Percentiles rank a stretch among this genome's conserved stretches.
phyloP scores from a whole-genome alignment of 306 rosid genomes.

The Cicer yamashitae region DNA sequence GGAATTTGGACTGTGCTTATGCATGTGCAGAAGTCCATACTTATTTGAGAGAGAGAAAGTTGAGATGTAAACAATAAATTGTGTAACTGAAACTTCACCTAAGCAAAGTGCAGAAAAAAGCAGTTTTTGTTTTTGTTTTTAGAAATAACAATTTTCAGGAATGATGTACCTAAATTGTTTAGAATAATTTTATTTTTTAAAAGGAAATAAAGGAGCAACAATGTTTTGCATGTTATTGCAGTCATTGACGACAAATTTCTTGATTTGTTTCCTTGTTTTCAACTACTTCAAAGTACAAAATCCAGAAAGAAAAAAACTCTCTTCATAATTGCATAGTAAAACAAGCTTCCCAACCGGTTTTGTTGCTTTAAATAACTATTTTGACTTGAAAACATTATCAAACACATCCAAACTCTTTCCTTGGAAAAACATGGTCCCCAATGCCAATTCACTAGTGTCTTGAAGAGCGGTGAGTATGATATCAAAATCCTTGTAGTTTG shows the following conservation, averaged over 20 bases:
- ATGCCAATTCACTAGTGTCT: conserved; percentile 8
- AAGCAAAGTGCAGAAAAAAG: conserved; percentile 10
- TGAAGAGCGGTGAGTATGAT: neutral
- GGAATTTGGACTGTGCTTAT: conserved; percentile 20
- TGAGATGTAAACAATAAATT: conserved; percentile 9
- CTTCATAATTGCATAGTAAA: conserved; percentile 17
- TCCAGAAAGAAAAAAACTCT: conserved; percentile 8
- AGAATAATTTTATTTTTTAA: neutral
- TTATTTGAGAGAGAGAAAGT: conserved; percentile 20
- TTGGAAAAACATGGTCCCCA: conserved; percentile 1
- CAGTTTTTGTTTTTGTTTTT: neutral
- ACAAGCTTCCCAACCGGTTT: conserved; percentile 16
- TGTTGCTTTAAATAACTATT: neutral
- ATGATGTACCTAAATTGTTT: neutral
- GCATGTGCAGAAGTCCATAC: neutral
- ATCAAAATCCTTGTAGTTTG: neutral
- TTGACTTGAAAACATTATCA: neutral
- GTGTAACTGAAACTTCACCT: neutral
- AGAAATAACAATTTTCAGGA: neutral
- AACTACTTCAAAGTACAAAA: neutral
- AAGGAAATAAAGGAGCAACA: neutral
- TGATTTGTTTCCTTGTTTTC: conserved; percentile 18
- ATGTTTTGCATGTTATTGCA: conserved; percentile 22
- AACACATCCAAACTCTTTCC: conserved; percentile 19
- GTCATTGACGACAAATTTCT: neutral